Evolutionary conservation across 768 basidiomycete species (phyloP), one percentile per base, ranked within the genome.

Genomic region (Fomitopsis pulvina): DNA sequence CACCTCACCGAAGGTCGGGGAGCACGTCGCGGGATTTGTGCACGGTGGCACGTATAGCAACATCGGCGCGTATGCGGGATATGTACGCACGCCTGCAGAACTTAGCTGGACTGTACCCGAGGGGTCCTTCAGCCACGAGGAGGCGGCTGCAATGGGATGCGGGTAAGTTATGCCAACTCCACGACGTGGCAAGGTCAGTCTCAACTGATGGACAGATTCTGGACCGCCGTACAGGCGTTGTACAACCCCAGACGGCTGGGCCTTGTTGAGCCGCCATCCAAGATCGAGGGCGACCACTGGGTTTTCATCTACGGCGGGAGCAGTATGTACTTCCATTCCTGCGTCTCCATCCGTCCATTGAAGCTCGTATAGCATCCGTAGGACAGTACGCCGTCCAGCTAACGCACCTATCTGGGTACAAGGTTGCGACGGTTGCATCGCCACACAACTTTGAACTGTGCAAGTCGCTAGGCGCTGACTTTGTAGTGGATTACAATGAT

Each of bases 381-480:
- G 72, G 72, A 4, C 53, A 59, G 41, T 67, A 51, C 43, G 65
- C 61, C 1, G 54, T 66, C 42, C 61, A 68, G 50, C 56, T 70
- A 22, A 66, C 65, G n/a, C 57, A 59, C 30, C 50, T 63, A 6
- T 51, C 62, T 0, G 68, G 66, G 3, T 59, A 59, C 52, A 62
- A 64, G 41, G 67, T 71, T 49, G 56, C 68, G 42, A 60, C 69
- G 4, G 63, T 64, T 24, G 60, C 65, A 27, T 71, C 71, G 1
- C 63, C 64, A 7, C 58, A 60, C 34, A 68, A 70, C 47, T 64
- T 61, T 52, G 67, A 64, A 18, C 61, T 72, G 21, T 57, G 69
- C 50, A 68, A 66, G 54, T 56, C 63, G 0, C 62, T 68, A 42
- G 72, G 72, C 10, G 72, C 73, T 10, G 61, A 66, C 41, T 61